A percentile compares a stretch with the other conserved stretches of the same genome.
Conservation (phyloP, 129 eudicot species). For the Pittosporum tobira region DNA sequence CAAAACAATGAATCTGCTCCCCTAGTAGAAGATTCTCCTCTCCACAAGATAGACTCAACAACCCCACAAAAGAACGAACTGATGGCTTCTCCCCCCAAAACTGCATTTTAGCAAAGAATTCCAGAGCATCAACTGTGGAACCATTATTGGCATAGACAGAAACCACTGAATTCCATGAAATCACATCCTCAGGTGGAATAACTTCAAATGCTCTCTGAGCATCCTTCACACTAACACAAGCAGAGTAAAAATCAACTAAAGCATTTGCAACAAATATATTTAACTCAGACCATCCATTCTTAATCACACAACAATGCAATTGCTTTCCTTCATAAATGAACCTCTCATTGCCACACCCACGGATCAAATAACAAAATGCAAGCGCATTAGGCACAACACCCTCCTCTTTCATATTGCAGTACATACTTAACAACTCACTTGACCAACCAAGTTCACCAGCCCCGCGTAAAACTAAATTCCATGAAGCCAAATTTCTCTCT, state of each 20-base stretch:
- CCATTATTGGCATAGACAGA: slow-evolving; percentile 41
- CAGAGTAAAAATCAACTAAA: slow-evolving; percentile 74
- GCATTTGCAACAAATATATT: slow-evolving; percentile 64
- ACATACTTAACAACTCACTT: slow-evolving; percentile 33
- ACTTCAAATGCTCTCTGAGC: slow-evolving; percentile 48
- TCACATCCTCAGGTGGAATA: slow-evolving; percentile 39
- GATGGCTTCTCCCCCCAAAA: slow-evolving; percentile 62
- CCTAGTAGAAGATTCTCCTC: slow-evolving; percentile 37
- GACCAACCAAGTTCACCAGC: slow-evolving; percentile 38
- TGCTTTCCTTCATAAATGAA: slow-evolving; percentile 38
- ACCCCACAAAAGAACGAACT: slow-evolving; percentile 43
- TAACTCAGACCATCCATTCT: slow-evolving; percentile 48
- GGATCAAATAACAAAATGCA: slow-evolving; percentile 50
- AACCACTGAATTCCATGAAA: slow-evolving; percentile 76
- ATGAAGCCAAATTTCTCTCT: slow-evolving; percentile 48
- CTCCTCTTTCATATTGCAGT: slow-evolving; percentile 37
- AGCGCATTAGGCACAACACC: slow-evolving; percentile 47
- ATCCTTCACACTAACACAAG: slow-evolving; percentile 48
- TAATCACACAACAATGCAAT: slow-evolving; percentile 54
- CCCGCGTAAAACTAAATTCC: slow-evolving; percentile 59
- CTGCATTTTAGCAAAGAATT: slow-evolving; percentile 40
- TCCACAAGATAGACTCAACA: slow-evolving; percentile 41
- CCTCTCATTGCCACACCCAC: slow-evolving; percentile 41
- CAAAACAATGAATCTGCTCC: slow-evolving; percentile 49
- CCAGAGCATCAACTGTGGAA: slow-evolving; percentile 31